These are phyloP conservation scores for Trametes sp. DNA, from an alignment of 1,284 basidiomycete species.

Conservation along the genomic window DNA sequence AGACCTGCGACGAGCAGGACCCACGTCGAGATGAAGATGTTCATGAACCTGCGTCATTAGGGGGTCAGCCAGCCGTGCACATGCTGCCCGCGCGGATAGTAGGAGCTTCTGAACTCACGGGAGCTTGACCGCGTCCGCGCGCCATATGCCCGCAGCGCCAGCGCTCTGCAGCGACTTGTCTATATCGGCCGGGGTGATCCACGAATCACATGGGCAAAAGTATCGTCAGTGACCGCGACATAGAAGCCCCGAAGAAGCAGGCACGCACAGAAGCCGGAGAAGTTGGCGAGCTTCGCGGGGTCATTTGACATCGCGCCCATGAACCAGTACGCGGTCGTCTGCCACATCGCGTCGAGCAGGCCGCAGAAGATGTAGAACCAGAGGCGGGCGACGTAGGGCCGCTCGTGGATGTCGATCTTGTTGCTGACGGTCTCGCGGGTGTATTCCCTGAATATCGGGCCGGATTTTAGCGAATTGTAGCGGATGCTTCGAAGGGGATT, in stretches of 20 bases:
- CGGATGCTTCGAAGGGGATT: slow-evolving; percentile 19
- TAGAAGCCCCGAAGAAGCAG: not conserved
- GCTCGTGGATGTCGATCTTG: slow-evolving; percentile 63
- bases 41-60: slow-evolving; percentile 49
- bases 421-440: slow-evolving; percentile 57
- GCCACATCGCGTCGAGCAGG: slow-evolving; percentile 66
- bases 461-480: not conserved
- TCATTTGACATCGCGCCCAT: slow-evolving; percentile 59
- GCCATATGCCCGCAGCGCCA: slow-evolving; percentile 53
- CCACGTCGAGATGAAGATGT: slow-evolving; percentile 54
- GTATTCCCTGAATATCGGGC: slow-evolving; percentile 53
- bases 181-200: too few relatives aligned
- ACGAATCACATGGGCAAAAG: slow-evolving; percentile 16
- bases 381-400: slow-evolving; percentile 57
- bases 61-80: slow-evolving; percentile 7
- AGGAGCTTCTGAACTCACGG: too few relatives aligned
- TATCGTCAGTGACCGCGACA: slow-evolving; percentile 3
- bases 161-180: slow-evolving; percentile 55
- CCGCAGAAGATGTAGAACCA: slow-evolving; percentile 66
- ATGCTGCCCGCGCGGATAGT: too few relatives aligned
- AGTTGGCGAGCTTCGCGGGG: slow-evolving; percentile 54
- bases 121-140: slow-evolving; percentile 49
- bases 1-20: slow-evolving; percentile 50
- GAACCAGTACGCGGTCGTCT: slow-evolving; percentile 66
- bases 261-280: slow-evolving; percentile 54